Base-by-base conservation (phyloP, 352 stramenopile species). In the Phytophthora syringae region DNA sequence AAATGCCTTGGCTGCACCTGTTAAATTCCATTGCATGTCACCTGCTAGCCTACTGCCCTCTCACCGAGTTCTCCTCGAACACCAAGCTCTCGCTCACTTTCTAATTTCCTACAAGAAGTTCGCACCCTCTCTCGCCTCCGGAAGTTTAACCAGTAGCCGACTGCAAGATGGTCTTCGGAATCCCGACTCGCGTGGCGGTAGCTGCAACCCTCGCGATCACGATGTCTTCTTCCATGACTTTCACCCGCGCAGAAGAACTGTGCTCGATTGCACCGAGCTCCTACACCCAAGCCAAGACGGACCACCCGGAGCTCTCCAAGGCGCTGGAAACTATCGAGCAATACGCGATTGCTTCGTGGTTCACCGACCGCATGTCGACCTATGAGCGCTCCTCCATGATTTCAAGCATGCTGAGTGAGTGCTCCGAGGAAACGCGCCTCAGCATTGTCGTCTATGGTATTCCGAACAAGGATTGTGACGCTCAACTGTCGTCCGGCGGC, bases 381-480 rank as follows among this genome's bases (percentile, higher is more conserved):
- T 53, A 60, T 15, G 67, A 74, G 15, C 56, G 64, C 15, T 60
- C 56, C 2, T 64, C 51, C 15, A 67, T 72, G 43, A 48, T 74
- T 21, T 57, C 64, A 28, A 55, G 28, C 21, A 66, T 89, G 21
- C 53, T 82, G 5, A 54, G 25, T 9, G 44, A 57, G 22, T 86
- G 79, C 37, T 52, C 55, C 1, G 61, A 72, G 21, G 71, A 72
- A 24, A 71, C 67, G 16, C 71, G 78, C 1, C 52, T 89, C 1
- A 84, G 43, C 11, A 62, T 89, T 47, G 79, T 88, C 9, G 76
- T 90, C 13, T 90, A 90, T 52, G 81, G 79, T 16, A 66, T 90
- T 10, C 81, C 79, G 7, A 76, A 86, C 56, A 88, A 90, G 56
- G 79, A 90, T 55, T 90, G 81, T 37, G 67, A 72, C 24, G 72